These are phyloP conservation scores for Phytophthora sp. DNA, from an alignment of 352 stramenopile species.

Conservation along the genomic window DNA sequence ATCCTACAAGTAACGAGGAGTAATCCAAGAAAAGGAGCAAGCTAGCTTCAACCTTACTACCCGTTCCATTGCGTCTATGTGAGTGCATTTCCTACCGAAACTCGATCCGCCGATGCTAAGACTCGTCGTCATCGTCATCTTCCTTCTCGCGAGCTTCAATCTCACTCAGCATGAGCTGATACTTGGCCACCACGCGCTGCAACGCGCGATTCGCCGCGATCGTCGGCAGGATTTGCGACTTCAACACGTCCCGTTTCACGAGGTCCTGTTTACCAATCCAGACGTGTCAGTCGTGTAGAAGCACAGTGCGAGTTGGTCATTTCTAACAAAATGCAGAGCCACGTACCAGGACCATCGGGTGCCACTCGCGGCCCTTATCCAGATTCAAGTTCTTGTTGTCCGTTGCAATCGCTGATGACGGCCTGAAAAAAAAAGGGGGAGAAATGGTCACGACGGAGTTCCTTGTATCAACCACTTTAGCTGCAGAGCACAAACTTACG, in stretches of 20 bases:
- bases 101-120: constrained; percentile 10
- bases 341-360: constrained; percentile 55
- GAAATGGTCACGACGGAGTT: not conserved
- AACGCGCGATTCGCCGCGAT: constrained; percentile 83
- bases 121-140: constrained; percentile 22
- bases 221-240: constrained; percentile 70
- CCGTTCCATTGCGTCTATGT: constrained; percentile 16
- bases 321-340: constrained; percentile 5
- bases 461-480: not conserved
- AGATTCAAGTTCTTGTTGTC: not conserved
- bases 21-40: constrained; percentile 10
- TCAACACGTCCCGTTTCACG: constrained; percentile 78
- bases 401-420: constrained; percentile 14
- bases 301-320: constrained; percentile 8
- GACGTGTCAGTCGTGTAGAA: constrained; percentile 22
- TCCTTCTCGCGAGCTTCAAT: constrained; percentile 57
- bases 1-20: constrained; percentile 21
- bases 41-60: constrained; percentile 3
- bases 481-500: constrained; percentile 36
- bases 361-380: constrained; percentile 35
- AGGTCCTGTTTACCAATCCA: constrained; percentile 47
- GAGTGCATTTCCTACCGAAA: constrained; percentile 15
- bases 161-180: constrained; percentile 83
- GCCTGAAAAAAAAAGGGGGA: constrained; percentile 21
- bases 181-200: constrained; percentile 85